Base-by-base conservation (phyloP, 768 basidiomycete species). In the Tephrocybe rancida region DNA sequence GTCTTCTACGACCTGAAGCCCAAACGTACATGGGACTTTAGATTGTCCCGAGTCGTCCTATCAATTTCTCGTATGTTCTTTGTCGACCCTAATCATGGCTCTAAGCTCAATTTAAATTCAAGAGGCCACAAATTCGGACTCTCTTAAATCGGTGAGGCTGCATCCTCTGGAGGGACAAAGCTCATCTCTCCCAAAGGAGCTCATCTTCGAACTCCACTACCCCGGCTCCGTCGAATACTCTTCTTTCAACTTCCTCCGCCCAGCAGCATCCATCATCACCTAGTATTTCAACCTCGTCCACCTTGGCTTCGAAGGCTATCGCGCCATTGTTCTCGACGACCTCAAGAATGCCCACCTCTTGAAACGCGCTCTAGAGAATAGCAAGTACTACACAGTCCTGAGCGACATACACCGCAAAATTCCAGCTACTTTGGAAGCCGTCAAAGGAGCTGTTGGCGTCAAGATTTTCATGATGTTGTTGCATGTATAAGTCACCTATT, bases 181-280 rank as follows among this genome's bases (percentile, higher is more conserved):
- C 73, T 26, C 78, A 79, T 58, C 77, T 90, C n/a, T n/a, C 1
- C 87, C 85, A 3, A 85, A 88, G 60, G 79, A 88, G 29, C 76
- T 90, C 52, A 83, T 90, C 43, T 89, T 90, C 58, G 86, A 88
- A 70, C 74, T 87, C 14, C 84, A 78, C 58, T 78, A 81, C 60
- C 70, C 78, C 43, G 80, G 78, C 27, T 78, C 81, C 16, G 77
- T 80, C 16, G 82, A 96, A 67, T 95, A 94, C 67, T 88, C 88
- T 1, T 84, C 83, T 5, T 72, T 86, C 58, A 84, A 84, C 60
- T 84, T 85, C 62, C 83, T 81, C 32, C 79, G 82, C 7, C 79
- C 85, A 0, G 84, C 84, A 5, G 83, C 83, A 3, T 85, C 84
- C 2, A 80, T 86, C 59, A 76, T 86, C 34, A 80, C 76, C 3